Evolutionary conservation across 1,284 basidiomycete genomes (phyloP).

Genomic region (Leccinum variabile): DNA sequence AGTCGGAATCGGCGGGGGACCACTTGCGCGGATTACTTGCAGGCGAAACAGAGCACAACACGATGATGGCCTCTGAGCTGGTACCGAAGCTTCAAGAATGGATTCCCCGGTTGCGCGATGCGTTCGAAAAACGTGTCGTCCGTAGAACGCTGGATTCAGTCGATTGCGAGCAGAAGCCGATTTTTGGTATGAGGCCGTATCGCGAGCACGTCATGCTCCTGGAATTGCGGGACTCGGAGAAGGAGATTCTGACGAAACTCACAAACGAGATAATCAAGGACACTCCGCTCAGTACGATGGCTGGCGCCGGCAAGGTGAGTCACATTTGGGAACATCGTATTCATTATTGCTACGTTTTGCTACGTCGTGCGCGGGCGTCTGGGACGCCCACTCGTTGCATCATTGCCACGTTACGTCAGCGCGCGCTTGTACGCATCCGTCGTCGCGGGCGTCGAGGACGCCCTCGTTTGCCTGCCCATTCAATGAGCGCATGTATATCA

Average conservation of each 20-base stretch:
- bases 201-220: neutral
- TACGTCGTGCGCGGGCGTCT: no score
- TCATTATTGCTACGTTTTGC: no score
- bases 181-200: neutral
- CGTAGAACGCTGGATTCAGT: neutral
- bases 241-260: neutral
- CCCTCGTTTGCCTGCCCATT: no score
- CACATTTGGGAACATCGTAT: no score
- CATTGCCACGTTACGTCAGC: no score
- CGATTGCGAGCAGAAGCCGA: neutral
- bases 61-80: neutral
- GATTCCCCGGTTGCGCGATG: neutral
- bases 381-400: no score
- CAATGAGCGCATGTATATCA: no score
- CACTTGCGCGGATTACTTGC: neutral
- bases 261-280: neutral
- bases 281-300: neutral
- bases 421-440: no score
- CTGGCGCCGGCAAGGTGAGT: neutral
- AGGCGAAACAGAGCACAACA: neutral
- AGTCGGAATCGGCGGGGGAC: neutral
- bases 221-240: neutral
- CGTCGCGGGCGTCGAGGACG: no score
- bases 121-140: neutral
- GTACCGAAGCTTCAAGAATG: neutral